Evolutionary conservation across 2,329 filamentous ascomycete genomes (phyloP).

Genomic region (Colletotrichum melonis): DNA sequence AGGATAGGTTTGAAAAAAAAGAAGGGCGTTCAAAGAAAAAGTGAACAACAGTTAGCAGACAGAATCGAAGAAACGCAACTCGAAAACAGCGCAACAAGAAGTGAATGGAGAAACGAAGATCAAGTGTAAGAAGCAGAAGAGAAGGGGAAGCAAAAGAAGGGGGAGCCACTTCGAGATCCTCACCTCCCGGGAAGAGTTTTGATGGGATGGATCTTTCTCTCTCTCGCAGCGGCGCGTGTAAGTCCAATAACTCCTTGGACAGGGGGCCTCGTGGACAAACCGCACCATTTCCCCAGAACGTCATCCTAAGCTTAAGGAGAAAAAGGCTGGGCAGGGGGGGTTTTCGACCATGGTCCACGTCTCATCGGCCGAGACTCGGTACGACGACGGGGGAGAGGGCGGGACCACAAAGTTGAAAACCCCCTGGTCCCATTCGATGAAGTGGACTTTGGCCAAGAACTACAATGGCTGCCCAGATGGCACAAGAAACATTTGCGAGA

Average conservation of each 20-base stretch:
- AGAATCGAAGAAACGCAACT: conserved; percentile 28
- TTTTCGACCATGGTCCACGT: conserved; percentile 4
- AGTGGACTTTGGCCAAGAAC: not conserved
- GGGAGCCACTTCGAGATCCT: not conserved
- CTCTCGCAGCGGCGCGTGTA: conserved; percentile 7
- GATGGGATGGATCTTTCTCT: conserved; percentile 7
- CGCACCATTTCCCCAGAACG: not conserved
- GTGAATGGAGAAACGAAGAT: conserved; percentile 16
- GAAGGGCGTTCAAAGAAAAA: conserved; percentile 27
- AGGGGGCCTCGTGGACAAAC: not conserved
- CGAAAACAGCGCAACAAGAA: not conserved
- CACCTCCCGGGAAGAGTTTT: conserved; percentile 9
- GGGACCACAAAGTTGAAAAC: not conserved
- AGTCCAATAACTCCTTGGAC: conserved; percentile 10
- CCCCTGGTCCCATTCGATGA: conserved; percentile 1
- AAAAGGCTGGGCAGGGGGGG: conserved; percentile 22
- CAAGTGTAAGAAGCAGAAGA: conserved; percentile 3
- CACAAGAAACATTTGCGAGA: conserved; percentile 16
- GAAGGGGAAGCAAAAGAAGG: conserved; percentile 24
- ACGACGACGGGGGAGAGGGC: not conserved
- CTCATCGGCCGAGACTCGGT: conserved; percentile 31
- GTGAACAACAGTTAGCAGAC: conserved; percentile 7
- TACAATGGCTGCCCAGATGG: not conserved
- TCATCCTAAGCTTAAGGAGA: conserved; percentile 8
- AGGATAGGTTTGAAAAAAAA: conserved; percentile 23